Evolutionary conservation across 345 rosid genomes (phyloP), one percentile per base, ranked within the genome.

Genomic region (Rhizophora mangle): DNA sequence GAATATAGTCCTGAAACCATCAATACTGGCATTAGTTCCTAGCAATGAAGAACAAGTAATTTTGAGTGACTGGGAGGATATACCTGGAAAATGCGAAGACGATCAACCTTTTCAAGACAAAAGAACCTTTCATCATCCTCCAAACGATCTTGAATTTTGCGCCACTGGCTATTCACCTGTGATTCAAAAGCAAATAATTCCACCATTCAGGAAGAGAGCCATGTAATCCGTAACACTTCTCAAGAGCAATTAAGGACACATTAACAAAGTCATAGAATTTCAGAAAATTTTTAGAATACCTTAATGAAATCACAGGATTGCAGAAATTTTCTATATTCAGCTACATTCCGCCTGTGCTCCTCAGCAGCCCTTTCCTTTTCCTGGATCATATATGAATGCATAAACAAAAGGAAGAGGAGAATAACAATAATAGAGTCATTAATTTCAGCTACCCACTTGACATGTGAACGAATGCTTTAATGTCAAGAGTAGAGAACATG

Each of bases 111-210:
- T 77, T 90, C 98, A 75, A 95, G 96, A 61, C 85, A 73, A 68
- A 80, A 83, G 78, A 89, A 88, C 82, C 92, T 90, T 78, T 95
- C 99, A 70, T 95, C 98, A 80, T 87, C 96, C 79, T 92, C 99
- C 70, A 92, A 78, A 67, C 89, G 89, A 73, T 90, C 98, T 74
- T 90, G 91, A 80, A 95, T 76, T 81, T 90, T 95, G 57, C 96
- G 87, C 99, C 99, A 95, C 73, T 80, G 98, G 84, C 87, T 85
- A 81, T 77, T 82, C 59, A 83, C 96, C 98, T 93, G 79, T 73
- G 82, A 70, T 78, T 62, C 53, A 55, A 81, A 63, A 64, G 54
- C 16, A 61, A 71, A 78, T 65, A 60, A 78, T 63, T 22, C 43
- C 53, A 73, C 59, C 62, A 39, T 68, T 56, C 36, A 63, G 5